Evolutionary conservation across 345 rosid species (phyloP), one percentile per base, ranked within the genome.

Genomic region (Mangifera indica): DNA sequence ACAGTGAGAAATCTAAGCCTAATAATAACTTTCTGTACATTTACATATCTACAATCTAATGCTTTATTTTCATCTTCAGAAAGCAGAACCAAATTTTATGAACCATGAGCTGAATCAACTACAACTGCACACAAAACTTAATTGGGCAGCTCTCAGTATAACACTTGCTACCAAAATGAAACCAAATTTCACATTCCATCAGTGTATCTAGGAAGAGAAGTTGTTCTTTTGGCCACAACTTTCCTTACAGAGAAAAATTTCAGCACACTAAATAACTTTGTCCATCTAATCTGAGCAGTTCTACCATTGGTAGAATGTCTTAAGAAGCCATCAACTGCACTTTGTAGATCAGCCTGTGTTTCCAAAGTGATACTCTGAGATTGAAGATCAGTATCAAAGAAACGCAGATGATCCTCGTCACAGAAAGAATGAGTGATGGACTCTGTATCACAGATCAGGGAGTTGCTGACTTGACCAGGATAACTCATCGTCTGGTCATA

Each of bases 321-420:
- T 82, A 82, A 37, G 75, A 89, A 87, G 60, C 83, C 70, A 37
- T 87, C 87, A 24, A 90, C 82, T 3, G 87, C 90, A 66, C 83
- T 83, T 64, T 86, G 96, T 59, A 89, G 82, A 69, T 89, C 95
- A 0, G 90, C 83, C 46, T 72, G 83, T 46, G 92, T 49, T 75
- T 84, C 96, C 45, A 84, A 75, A 46, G 75, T 69, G 59, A 80
- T 80, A 68, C 73, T 79, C 74, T 74, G 89, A 20, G 89, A n/a
- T 34, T 63, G 81, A 52, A 81, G 77, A 69, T 83, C 91, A 7
- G 80, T 37, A 15, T 80, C 82, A 6, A 88, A 85, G 76, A 80
- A 89, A 72, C 76, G 86, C 69, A 89, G 87, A 78, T 79, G 93
- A 68, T 82, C 90, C 61, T 89, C 96, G 46, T 89, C 93, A 24